Evolutionary conservation across 2,329 filamentous ascomycete species (phyloP).

Genomic region (Clonostachys rhizophaga): DNA sequence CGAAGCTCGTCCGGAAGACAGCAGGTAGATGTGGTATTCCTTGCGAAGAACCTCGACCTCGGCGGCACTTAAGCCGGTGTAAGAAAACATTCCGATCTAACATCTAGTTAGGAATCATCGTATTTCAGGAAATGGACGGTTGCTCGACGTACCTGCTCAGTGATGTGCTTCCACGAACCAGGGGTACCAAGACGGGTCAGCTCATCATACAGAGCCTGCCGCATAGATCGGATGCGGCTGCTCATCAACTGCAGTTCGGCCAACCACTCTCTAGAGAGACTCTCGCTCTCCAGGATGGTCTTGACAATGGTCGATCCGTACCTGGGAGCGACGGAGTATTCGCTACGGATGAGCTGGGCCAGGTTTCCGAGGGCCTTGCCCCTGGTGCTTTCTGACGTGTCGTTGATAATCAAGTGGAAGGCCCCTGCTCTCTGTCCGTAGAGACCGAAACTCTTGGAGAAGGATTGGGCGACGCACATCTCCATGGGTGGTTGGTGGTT

Average conservation of each 20-base stretch:
- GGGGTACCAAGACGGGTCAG: slow-evolving; percentile 21
- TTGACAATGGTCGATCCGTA: slow-evolving; percentile 4
- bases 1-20: slow-evolving; percentile 2
- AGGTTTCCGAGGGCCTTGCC: slow-evolving; percentile 9
- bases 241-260: slow-evolving; percentile 25
- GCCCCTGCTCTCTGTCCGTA: slow-evolving; percentile 26
- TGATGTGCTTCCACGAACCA: slow-evolving; percentile 27
- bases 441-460: slow-evolving; percentile 29
- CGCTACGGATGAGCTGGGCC: slow-evolving; percentile 1
- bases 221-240: slow-evolving; percentile 21
- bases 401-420: slow-evolving; percentile 33
- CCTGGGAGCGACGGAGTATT: slow-evolving; percentile 3
- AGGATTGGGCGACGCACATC: slow-evolving; percentile 23
- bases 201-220: slow-evolving; percentile 22
- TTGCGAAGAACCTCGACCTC: slow-evolving; percentile 13
- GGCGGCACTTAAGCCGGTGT: slow-evolving; percentile 21
- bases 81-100: slow-evolving; percentile 43
- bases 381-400: slow-evolving; percentile 20
- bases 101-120: slow-evolving; percentile 93
- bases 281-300: slow-evolving; percentile 1
- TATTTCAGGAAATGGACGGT: slow-evolving; percentile 74
- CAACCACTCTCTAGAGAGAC: slow-evolving; percentile 3
- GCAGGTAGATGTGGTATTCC: slow-evolving; percentile 2
- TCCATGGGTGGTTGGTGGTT: slow-evolving; percentile 18
- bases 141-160: slow-evolving; percentile 58